Percentiles rank a stretch among this genome's conserved stretches.
Conservation (phyloP, 495 filamentous ascomycete species). For the Aspergillus diversus region DNA sequence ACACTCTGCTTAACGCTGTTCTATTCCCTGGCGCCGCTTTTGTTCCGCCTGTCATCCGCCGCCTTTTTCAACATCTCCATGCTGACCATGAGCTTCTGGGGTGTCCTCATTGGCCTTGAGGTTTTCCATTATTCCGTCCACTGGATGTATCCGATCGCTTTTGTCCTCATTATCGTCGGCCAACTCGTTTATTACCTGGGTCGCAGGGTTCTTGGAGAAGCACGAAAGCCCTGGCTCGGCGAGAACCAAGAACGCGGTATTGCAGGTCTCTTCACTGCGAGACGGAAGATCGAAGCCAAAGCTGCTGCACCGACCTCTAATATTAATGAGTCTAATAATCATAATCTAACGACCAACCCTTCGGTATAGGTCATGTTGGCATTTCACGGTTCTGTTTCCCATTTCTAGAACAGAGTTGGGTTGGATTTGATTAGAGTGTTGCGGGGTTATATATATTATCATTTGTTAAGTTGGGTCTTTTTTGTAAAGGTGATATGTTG, state of each 20-base stretch:
- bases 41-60: conserved; percentile 85
- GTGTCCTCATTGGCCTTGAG: conserved; percentile 83
- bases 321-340: neutral
- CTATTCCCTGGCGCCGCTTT: conserved; percentile 82
- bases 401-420: too few species aligned
- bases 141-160: conserved; percentile 94
- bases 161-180: conserved; percentile 85
- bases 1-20: conserved; percentile 81
- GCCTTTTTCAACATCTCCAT: conserved; percentile 97
- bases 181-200: conserved; percentile 82
- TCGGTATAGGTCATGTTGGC: neutral
- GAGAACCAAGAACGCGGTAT: conserved; percentile 80
- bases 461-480: too few species aligned
- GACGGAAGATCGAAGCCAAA: conserved; percentile 64
- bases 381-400: neutral
- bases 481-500: too few species aligned
- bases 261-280: conserved; percentile 84
- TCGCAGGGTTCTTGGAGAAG: conserved; percentile 77
- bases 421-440: too few species aligned
- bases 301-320: conserved; percentile 8
- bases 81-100: conserved; percentile 97
- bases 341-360: neutral
- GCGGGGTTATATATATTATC: too few species aligned
- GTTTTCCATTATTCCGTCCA: conserved; percentile 82
- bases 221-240: conserved; percentile 93